phyloP scores from a whole-genome alignment of 2,329 filamentous ascomycete genomes.

The Zymoseptoria crescenta region DNA sequence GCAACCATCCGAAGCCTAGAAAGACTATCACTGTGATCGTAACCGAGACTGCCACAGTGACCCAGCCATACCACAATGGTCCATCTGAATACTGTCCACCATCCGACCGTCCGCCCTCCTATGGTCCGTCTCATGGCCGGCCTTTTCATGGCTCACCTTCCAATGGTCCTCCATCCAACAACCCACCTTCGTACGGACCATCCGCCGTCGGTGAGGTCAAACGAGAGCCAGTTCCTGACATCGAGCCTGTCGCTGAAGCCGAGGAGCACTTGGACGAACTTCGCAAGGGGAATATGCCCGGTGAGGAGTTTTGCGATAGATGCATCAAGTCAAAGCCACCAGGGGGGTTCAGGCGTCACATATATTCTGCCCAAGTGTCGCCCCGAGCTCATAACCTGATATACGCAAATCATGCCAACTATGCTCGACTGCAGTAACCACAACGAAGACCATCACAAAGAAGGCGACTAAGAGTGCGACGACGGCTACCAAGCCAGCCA shows the following conservation, averaged over 20 bases:
- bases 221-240: background rate
- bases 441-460: background rate
- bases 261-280: background rate
- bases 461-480: background rate
- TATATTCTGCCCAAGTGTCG: background rate
- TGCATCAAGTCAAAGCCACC: background rate
- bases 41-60: background rate
- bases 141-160: background rate
- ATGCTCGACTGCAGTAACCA: background rate
- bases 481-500: background rate
- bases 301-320: background rate
- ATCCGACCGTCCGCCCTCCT: too few species aligned
- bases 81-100: too few species aligned
- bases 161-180: too few species aligned
- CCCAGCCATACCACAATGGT: background rate
- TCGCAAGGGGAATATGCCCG: background rate
- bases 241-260: background rate
- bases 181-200: background rate
- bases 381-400: background rate
- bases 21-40: background rate
- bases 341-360: background rate
- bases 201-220: background rate
- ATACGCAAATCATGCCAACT: background rate
- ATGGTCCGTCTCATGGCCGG: background rate
- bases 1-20: background rate